Evolutionary conservation across 192 early-diverging fungal genomes (phyloP).

Genomic region (Dissophora globulifera): DNA sequence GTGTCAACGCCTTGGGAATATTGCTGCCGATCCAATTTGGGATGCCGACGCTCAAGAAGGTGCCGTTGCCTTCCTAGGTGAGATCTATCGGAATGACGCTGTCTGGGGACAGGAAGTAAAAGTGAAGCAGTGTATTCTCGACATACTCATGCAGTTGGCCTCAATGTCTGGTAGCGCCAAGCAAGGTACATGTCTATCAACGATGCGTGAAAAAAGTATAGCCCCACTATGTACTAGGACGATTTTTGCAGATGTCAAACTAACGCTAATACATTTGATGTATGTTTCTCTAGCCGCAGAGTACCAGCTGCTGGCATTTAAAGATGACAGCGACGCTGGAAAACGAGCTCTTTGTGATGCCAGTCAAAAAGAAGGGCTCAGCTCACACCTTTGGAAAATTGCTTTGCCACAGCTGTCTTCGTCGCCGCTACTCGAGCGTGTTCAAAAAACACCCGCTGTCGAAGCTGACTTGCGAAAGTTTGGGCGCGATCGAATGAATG

Average conservation of each 20-base stretch:
- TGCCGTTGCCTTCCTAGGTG: neutral
- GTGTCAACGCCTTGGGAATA: neutral
- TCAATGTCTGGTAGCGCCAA: neutral
- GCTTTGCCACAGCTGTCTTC: neutral
- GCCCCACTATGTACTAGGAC: too few species aligned
- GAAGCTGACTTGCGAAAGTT: neutral
- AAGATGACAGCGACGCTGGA: too few species aligned
- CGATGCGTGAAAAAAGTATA: too few species aligned
- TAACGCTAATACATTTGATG: too few species aligned
- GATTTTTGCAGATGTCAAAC: too few species aligned
- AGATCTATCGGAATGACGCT: neutral
- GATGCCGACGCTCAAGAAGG: neutral
- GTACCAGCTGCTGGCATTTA: too few species aligned
- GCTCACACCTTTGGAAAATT: neutral
- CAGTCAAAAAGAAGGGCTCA: neutral
- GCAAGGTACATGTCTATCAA: too few species aligned
- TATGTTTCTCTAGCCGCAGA: too few species aligned
- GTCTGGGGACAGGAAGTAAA: neutral
- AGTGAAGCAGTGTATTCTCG: neutral
- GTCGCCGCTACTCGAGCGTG: neutral
- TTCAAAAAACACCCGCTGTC: neutral
- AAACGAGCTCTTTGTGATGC: neutral
- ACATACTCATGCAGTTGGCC: slow-evolving; percentile 6
- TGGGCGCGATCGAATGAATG: neutral
- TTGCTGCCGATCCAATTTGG: neutral